phyloP scores from a whole-genome alignment of 768 basidiomycete species.

The Amanita thiersii region DNA sequence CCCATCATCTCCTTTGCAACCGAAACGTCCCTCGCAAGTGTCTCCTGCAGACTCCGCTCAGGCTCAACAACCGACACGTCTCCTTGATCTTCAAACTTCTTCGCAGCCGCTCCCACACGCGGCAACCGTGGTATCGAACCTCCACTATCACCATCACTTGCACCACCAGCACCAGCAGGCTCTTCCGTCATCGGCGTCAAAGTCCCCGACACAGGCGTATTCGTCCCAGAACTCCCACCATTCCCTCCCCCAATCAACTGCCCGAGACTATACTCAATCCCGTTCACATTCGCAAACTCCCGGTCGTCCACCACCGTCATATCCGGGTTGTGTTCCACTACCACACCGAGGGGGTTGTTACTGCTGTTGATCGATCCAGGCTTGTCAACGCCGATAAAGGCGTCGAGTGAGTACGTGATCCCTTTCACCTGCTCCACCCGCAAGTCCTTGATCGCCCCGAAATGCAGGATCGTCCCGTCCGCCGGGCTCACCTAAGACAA shows the following conservation, averaged over 20 bases:
- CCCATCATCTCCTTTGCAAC: slow-evolving; percentile 68
- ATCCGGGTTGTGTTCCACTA: slow-evolving; percentile 35
- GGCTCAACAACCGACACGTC: slow-evolving; percentile 70
- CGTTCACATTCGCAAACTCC: slow-evolving; percentile 95
- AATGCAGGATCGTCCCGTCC: slow-evolving; percentile 88
- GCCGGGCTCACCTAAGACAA: slow-evolving; percentile 97
- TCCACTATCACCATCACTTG: not conserved
- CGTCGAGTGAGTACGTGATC: slow-evolving; percentile 92
- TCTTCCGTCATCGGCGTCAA: slow-evolving; percentile 9
- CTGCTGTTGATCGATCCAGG: slow-evolving; percentile 19
- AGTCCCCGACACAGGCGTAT: slow-evolving; percentile 35
- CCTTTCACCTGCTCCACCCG: slow-evolving; percentile 97
- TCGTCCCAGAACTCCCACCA: slow-evolving; percentile 43
- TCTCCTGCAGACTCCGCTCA: slow-evolving; percentile 43
- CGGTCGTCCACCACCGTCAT: slow-evolving; percentile 69
- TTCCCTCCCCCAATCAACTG: slow-evolving; percentile 50
- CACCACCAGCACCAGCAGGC: not conserved
- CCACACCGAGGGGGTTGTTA: slow-evolving; percentile 22
- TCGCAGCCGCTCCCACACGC: too few relatives aligned
- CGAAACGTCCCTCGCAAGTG: slow-evolving; percentile 55
- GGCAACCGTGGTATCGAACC: slow-evolving; percentile 17
- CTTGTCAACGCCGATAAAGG: slow-evolving; percentile 74
- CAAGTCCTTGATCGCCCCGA: slow-evolving; percentile 71
- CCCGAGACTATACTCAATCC: slow-evolving; percentile 91
- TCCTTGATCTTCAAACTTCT: slow-evolving; percentile 58